phyloP scores from a whole-genome alignment of 345 rosid genomes.

The Barbarea vulgaris region DNA sequence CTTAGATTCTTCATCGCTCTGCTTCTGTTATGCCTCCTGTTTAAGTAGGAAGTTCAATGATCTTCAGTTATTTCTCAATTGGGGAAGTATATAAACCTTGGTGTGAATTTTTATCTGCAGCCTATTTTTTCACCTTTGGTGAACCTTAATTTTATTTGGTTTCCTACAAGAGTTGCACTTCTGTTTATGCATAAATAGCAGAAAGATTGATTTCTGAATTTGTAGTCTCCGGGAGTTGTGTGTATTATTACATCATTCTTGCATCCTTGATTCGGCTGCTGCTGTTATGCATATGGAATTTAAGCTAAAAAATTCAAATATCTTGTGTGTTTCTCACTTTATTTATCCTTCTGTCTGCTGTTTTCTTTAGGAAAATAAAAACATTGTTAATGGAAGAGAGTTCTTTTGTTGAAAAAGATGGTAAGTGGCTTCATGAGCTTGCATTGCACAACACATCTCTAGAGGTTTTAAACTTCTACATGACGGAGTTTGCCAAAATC shows the following conservation, averaged over 20 bases:
- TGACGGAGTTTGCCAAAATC: slow-evolving; percentile 63
- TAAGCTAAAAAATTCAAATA: background rate
- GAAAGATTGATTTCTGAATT: background rate
- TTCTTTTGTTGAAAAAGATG: slow-evolving; percentile 63
- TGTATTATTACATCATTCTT: slow-evolving; percentile 5
- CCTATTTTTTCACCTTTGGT: background rate
- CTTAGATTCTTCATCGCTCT: background rate
- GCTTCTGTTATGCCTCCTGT: background rate
- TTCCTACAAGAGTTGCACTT: background rate
- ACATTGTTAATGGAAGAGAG: slow-evolving; percentile 90
- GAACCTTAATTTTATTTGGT: background rate
- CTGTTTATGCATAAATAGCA: background rate
- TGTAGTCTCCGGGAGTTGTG: slow-evolving; percentile 7
- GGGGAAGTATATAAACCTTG: background rate
- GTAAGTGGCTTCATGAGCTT: slow-evolving; percentile 89
- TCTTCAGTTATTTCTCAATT: slow-evolving; percentile 8
- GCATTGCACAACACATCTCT: slow-evolving; percentile 71
- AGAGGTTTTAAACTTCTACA: slow-evolving; percentile 80
- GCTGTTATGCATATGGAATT: background rate
- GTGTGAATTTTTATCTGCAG: background rate
- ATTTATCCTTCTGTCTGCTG: slow-evolving; percentile 7
- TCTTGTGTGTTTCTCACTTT: slow-evolving; percentile 9
- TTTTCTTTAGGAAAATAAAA: slow-evolving; percentile 62
- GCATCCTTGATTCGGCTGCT: background rate
- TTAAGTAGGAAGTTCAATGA: background rate